phyloP scores from a whole-genome alignment of 1,139 yeast genomes.

The Meyerozyma sp. region DNA sequence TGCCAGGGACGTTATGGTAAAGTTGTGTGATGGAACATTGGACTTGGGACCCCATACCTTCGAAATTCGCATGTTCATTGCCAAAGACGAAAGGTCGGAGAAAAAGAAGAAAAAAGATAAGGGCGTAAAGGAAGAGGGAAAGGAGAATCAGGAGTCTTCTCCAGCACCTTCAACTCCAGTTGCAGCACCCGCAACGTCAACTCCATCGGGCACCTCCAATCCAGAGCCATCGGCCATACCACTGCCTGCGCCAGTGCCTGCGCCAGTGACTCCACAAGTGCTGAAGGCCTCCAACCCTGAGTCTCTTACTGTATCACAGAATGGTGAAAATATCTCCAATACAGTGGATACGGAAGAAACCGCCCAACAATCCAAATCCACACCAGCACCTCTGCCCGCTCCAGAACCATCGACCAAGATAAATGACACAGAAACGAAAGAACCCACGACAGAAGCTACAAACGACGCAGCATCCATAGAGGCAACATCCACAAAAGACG shows the following conservation, averaged over 20 bases:
- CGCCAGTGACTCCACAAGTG: not conserved
- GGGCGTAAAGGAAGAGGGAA: constrained; percentile 5
- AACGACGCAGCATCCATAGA: too few relatives aligned
- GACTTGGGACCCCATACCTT: constrained; percentile 80
- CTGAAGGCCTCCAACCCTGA: not conserved
- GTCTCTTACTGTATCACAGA: not conserved
- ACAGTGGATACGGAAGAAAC: too few relatives aligned
- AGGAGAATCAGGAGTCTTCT: constrained; percentile 2
- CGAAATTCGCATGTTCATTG: constrained; percentile 70
- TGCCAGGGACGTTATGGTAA: constrained; percentile 85
- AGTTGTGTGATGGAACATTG: constrained; percentile 71
- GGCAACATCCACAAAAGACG: too few relatives aligned
- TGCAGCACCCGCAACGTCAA: not conserved
- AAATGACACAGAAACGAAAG: too few relatives aligned
- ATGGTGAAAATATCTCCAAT: too few relatives aligned
- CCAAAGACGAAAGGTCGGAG: constrained; percentile 63
- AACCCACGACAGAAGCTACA: too few relatives aligned
- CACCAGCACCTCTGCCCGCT: too few relatives aligned
- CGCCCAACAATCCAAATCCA: too few relatives aligned
- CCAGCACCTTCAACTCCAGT: not conserved
- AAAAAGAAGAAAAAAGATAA: constrained; percentile 21
- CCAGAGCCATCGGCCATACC: not conserved
- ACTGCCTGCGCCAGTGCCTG: not conserved
- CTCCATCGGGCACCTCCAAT: not conserved
- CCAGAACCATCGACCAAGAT: too few relatives aligned